Conservation (phyloP, 2,329 filamentous ascomycete genomes). For the Colletotrichum orbiculare region DNA sequence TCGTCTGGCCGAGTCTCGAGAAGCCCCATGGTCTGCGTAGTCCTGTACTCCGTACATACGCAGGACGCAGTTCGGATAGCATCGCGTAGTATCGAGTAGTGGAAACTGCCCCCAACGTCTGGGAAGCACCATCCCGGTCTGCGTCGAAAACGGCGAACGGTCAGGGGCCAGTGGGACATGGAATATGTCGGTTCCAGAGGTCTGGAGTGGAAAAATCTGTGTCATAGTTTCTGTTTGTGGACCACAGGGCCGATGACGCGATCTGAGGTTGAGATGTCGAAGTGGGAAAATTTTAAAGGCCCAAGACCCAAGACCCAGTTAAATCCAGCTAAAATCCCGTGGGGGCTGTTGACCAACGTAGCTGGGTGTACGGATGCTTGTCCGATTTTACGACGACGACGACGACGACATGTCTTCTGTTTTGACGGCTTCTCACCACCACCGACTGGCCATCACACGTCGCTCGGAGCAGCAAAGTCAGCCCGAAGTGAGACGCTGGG, state of each 20-base stretch:
- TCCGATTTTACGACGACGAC: slow-evolving; percentile 4
- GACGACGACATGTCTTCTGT: neutral
- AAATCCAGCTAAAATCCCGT: neutral
- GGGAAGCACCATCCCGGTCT: neutral
- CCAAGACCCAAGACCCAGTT: slow-evolving; percentile 4
- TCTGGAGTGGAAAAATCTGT: slow-evolving; percentile 24
- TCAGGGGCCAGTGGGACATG: slow-evolving; percentile 5
- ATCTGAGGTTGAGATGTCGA: slow-evolving; percentile 36
- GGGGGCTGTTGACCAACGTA: neutral
- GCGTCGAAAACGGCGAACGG: neutral
- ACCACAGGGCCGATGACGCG: slow-evolving; percentile 35
- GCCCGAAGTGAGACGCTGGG: neutral
- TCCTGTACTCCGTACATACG: too few relatives aligned
- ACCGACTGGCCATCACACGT: neutral
- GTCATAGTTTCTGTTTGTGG: slow-evolving; percentile 37
- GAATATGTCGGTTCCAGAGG: slow-evolving; percentile 23
- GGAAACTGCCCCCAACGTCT: too few relatives aligned
- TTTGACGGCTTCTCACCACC: too few relatives aligned
- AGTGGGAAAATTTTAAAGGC: slow-evolving; percentile 31
- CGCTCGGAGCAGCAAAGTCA: neutral
- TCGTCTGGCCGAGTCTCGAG: neutral
- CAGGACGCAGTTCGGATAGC: too few relatives aligned
- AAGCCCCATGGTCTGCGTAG: slow-evolving; percentile 9
- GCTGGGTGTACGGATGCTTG: neutral
- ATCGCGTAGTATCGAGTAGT: too few relatives aligned